phyloP scores from a whole-genome alignment of 2,329 filamentous ascomycete species.

The Ophiosphaerella narmari region DNA sequence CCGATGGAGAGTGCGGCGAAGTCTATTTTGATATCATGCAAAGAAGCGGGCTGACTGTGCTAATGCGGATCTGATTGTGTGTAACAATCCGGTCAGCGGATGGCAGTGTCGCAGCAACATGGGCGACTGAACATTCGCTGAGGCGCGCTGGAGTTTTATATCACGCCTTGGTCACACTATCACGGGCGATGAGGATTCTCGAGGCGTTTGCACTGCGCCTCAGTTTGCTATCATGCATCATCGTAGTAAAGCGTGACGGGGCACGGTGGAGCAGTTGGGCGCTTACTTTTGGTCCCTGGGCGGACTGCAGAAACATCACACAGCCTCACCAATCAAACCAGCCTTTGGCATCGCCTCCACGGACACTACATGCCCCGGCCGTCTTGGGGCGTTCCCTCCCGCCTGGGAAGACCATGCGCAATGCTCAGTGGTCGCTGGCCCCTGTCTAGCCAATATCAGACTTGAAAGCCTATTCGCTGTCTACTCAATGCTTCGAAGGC shows the following conservation, averaged over 20 bases:
- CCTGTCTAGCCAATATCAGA: constrained; percentile 38
- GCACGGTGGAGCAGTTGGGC: constrained; percentile 29
- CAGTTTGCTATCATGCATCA: constrained; percentile 7
- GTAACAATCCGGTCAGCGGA: neutral
- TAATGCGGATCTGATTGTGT: constrained; percentile 1
- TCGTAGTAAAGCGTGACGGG: neutral
- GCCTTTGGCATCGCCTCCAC: constrained; percentile 11
- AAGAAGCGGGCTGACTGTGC: constrained; percentile 13
- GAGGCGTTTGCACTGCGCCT: constrained; percentile 9
- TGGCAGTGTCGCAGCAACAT: neutral
- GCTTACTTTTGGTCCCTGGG: constrained; percentile 31
- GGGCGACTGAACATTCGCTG: neutral
- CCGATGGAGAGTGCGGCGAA: constrained; percentile 14
- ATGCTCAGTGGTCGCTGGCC: constrained; percentile 36
- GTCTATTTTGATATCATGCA: constrained; percentile 2
- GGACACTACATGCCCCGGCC: constrained; percentile 26
- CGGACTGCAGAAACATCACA: constrained; percentile 34
- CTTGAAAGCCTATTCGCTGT: constrained; percentile 30
- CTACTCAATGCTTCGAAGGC: constrained; percentile 27
- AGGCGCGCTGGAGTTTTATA: constrained; percentile 11
- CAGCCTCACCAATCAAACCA: constrained; percentile 22
- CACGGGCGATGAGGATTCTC: constrained; percentile 15
- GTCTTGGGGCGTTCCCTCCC: constrained; percentile 30
- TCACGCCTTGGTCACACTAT: constrained; percentile 38
- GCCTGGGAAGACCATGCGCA: constrained; percentile 24